Evolutionary conservation across 371 early-diverging fungal genomes (phyloP).

Genomic region (Mortierella polycephala): DNA sequence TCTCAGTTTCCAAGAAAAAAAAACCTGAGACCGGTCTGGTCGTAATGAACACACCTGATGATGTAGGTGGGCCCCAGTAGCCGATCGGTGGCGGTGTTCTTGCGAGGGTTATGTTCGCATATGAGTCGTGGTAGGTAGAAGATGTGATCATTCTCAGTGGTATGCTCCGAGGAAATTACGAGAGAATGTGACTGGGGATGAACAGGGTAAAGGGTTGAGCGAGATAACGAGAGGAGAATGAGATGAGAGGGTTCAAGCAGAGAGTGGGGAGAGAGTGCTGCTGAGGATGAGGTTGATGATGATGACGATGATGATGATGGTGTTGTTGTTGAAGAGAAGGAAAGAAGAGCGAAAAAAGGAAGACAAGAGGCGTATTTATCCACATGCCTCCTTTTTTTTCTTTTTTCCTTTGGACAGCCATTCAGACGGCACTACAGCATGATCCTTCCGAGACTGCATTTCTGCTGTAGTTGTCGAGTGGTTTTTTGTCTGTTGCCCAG

Average conservation of each 20-base stretch:
- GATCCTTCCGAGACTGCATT: no score
- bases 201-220: not conserved
- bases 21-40: not conserved
- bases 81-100: slow-evolving; percentile 5
- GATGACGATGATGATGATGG: not conserved
- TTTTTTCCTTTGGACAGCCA: not conserved
- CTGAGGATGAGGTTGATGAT: not conserved
- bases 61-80: slow-evolving; percentile 42
- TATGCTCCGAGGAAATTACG: not conserved
- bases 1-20: not conserved
- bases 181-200: not conserved
- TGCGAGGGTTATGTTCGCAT: slow-evolving; percentile 18
- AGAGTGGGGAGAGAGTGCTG: not conserved
- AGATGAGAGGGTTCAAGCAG: not conserved
- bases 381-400: not conserved
- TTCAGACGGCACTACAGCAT: no score
- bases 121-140: slow-evolving; percentile 4
- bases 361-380: not conserved
- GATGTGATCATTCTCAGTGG: slow-evolving; percentile 9
- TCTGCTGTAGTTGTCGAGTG: no score
- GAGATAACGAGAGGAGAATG: not conserved
- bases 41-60: slow-evolving; percentile 19
- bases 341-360: not conserved
- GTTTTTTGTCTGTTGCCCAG: no score
- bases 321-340: not conserved